Base-by-base conservation (phyloP, 2,329 filamentous ascomycete genomes). In the Aspergillus ibericus region DNA sequence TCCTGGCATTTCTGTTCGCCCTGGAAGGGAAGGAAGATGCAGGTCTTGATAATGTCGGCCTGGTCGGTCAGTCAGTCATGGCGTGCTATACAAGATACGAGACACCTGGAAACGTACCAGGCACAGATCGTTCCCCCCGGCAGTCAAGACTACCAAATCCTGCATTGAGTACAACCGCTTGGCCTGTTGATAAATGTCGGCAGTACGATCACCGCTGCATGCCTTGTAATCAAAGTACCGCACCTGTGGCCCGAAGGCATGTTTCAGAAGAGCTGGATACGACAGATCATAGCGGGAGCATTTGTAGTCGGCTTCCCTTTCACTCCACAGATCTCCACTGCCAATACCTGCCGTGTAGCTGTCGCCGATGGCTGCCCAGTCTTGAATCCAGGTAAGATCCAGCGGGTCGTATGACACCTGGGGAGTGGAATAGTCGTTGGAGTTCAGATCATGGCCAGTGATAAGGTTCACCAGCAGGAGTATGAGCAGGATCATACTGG, bases 301-400 rank as follows among this genome's bases (percentile, higher is more conserved):
- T 35, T 34, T 74, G 70, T 59, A 56, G 53, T 70, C 73, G 9
- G 70, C 71, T 27, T 59, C 64, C 61, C 67, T 72, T 5, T 68
- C 16, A 8, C 5, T 40, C 22, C 25, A 60, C 12, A 58, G 6
- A 18, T 44, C 58, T 4, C 71, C 70, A 7, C 73, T 61, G 0
- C 70, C 74, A 47, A 77, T 76, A 34, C 75, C 75, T 1, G 75
- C 74, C 4, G 73, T 76, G 55, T 65, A 77, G 56, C 74, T 76
- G 60, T 77, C 75, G 9, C 75, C 75, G 13, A 77, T 65, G 44
- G 73, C 73, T 1, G 72, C 75, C 64, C 69, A 75, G 6, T 65
- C 63, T 50, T 66, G 62, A 34, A 76, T 65, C 69, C 68, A 74
- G 44, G 38, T 42, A 22, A 73, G 57, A 25, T 56, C 46, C 1